A percentile compares a stretch with the other conserved stretches of the same genome.
Conservation (phyloP, 257 asterid species). For the Plantago major region DNA sequence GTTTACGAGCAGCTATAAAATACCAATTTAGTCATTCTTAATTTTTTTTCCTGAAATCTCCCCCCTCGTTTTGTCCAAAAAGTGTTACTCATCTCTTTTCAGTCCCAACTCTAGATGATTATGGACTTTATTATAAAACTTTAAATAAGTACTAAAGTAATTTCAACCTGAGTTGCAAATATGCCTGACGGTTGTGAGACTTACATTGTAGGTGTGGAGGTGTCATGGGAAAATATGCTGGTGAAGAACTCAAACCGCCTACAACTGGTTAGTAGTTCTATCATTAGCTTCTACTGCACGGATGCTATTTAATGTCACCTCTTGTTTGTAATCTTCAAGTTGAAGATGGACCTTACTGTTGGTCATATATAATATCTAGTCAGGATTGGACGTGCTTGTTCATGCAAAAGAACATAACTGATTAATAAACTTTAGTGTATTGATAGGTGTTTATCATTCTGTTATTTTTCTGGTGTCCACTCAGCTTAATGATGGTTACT, state of each 20-base stretch:
- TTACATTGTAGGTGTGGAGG: slow-evolving; percentile 86
- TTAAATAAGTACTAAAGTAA: neutral
- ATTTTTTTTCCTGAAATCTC: neutral
- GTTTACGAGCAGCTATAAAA: neutral
- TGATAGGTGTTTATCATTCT: too few relatives aligned
- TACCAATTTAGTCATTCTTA: neutral
- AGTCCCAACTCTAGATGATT: neutral
- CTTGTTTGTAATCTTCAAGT: too few relatives aligned
- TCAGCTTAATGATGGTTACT: neutral
- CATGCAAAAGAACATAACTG: too few relatives aligned
- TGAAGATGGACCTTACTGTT: too few relatives aligned
- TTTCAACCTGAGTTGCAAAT: slow-evolving; percentile 1
- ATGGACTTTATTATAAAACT: neutral
- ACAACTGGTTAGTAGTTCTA: slow-evolving; percentile 59
- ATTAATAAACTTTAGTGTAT: too few relatives aligned
- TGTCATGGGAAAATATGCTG: slow-evolving; percentile 98
- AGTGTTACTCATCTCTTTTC: neutral
- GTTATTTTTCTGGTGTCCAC: neutral
- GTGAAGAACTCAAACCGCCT: slow-evolving; percentile 97
- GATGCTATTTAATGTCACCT: neutral
- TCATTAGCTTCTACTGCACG: neutral
- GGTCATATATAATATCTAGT: too few relatives aligned
- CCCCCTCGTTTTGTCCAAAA: too few relatives aligned
- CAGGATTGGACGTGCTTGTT: too few relatives aligned
- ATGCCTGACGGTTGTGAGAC: slow-evolving; percentile 19